Evolutionary conservation across 225 moss, liverwort and hornwort genomes (phyloP), one percentile per base, ranked within the genome.

Genomic region (Pleurozium schreberi): DNA sequence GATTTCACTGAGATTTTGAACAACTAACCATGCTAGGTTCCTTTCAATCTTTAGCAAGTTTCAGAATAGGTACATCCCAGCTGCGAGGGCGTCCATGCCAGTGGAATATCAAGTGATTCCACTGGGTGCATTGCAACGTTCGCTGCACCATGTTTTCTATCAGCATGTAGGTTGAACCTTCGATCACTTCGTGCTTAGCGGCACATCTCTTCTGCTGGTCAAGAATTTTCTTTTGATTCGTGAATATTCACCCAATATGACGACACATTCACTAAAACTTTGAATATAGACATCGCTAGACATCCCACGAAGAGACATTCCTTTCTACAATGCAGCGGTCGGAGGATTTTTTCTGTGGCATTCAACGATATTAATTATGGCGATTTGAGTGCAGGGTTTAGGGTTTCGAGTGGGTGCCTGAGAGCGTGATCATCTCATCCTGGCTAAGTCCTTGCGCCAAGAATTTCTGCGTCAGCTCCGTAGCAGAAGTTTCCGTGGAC

Each of bases 361-460:
- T 38, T 50, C n/a, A n/a, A 40, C n/a, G 34, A 40, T 58, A 18
- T 27, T 38, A 8, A 25, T n/a, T 16, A 31, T 63, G 30, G 11
- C 16, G 47, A 45, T 47, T 34, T 34, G 18, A 58, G 53, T 9
- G 40, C 33, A 40, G 63, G 78, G 50, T 88, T 75, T 82, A 65
- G 67, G 84, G 42, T 50, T 89, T 53, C 43, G 34, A 68, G 47
- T 45, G 31, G 30, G 63, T 87, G 86, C 95, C 95, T 50, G 95
- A 95, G 81, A 95, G 95, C 49, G 95, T 95, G 61, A 95, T 93
- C 95, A 95, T 95, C 84, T 95, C 95, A 59, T 95, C 95, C 86
- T 95, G 95, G 83, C 87, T 83, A 25, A 95, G 92, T 49, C 95
- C 95, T n/a, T 91, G 90, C 19, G 92, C 89, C 88, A 91, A 75